Evolutionary conservation across 345 rosid genomes (phyloP), one percentile per base, ranked within the genome.

Genomic region (Jatropha curcas): DNA sequence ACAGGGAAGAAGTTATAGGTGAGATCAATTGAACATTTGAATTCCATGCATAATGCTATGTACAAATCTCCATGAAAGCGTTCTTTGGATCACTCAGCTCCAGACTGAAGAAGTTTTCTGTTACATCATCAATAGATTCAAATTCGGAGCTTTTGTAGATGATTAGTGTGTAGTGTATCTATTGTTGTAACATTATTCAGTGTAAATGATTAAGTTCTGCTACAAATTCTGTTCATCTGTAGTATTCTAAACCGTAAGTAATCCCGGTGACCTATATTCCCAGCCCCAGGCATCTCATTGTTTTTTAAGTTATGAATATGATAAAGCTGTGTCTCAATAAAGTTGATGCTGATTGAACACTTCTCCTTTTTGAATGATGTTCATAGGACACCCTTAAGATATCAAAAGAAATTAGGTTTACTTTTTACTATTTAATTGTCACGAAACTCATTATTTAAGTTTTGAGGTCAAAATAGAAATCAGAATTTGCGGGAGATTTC

Each of bases 1-100:
- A 74, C 83, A 79, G 86, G 79, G 70, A 76, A 76, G 80, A 73
- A 74, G 52, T 60, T 37, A 20, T 37, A 55, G 70, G 7, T 66
- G 67, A 68, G 55, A 55, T 64, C 19, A n/a, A 31, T 13, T n/a
- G 41, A 24, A 2, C 13, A 3, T 25, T 43, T 58, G 34, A 33
- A 33, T 33, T 51, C 67, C 30, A n/a, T 27, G 39, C 20, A 59
- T 28, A 48, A 25, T 62, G 6, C 74, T 14, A 39, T 52, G 33
- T 66, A 60, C 57, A 19, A 2, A 22, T 65, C 25, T 45, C 55
- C 61, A 43, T 14, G 17, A 24, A 71, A 34, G 16, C 16, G 69
- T 31, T 53, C 56, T 22, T 56, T 5, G 45, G 34, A 27, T 37
- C 46, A 63, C 59, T 30, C n/a, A 62, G 20, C 64, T 66, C 43